Conservation (phyloP, 176 grass and related monocot genomes). For the bread wheat (Triticum aestivum) region IWGSC_CS_RefSeq_v2.1 NC_057796.1:55830309-55830808, state of each 20-base stretch:
- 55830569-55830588: conserved; percentile 44
- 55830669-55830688: conserved; percentile 64
- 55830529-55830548: conserved; percentile 48
- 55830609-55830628: conserved; percentile 42
- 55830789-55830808: not conserved
- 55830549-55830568: conserved; percentile 48
- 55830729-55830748: conserved; percentile 53
- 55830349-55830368: conserved; percentile 92
- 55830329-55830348: conserved; percentile 98
- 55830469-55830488: conserved; percentile 28
- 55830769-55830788: conserved; percentile 59
- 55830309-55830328: conserved; percentile 94
- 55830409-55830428: conserved; percentile 61
- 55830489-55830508: conserved; percentile 38
- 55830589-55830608: conserved; percentile 62
- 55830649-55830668: conserved; percentile 68
- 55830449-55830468: conserved; percentile 48
- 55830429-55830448: not conserved
- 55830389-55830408: conserved; percentile 89
- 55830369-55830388: conserved; percentile 88
- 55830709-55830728: conserved; percentile 32
- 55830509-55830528: conserved; percentile 32
- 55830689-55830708: conserved; percentile 49
- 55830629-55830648: conserved; percentile 40
- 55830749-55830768: conserved; percentile 89